Evolutionary conservation across 2,329 filamentous ascomycete genomes (phyloP).

Genomic region (Xylaria sp.): DNA sequence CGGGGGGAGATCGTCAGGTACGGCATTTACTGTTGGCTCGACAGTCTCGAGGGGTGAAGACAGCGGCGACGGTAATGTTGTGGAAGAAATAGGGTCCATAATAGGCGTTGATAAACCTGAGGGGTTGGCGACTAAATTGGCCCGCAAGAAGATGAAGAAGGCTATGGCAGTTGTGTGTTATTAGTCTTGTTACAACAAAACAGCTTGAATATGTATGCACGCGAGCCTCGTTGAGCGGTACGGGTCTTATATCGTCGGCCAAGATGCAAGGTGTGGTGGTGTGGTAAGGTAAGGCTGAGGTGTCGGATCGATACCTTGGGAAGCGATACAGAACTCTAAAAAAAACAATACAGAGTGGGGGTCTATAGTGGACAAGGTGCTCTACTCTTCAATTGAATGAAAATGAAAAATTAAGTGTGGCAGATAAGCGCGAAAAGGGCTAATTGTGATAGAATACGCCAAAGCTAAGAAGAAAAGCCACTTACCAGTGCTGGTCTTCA

Average conservation of each 20-base stretch:
- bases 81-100: conserved; percentile 58
- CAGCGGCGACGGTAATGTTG: conserved; percentile 44
- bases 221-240: background rate
- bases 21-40: conserved; percentile 46
- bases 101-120: conserved; percentile 69
- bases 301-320: too few species aligned
- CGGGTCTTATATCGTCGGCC: background rate
- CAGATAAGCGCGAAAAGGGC: too few species aligned
- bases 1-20: conserved; percentile 63
- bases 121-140: conserved; percentile 73
- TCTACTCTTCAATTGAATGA: background rate
- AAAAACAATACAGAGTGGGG: background rate
- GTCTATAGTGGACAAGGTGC: background rate
- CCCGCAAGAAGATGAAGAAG: conserved; percentile 81
- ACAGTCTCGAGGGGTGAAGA: conserved; percentile 46
- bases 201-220: background rate
- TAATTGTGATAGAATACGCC: background rate
- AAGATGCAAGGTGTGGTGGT: too few species aligned
- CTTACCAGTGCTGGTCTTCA: conserved; percentile 67
- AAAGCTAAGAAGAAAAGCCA: conserved; percentile 18
- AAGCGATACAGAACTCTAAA: too few species aligned
- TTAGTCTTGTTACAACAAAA: conserved; percentile 28
- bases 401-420: too few species aligned
- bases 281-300: too few species aligned
- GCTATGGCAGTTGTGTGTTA: conserved; percentile 55